Evolutionary conservation across 2,329 filamentous ascomycete species (phyloP), one percentile per base, ranked within the genome.

Genomic region (Gnomoniopsis smithogilvyi): DNA sequence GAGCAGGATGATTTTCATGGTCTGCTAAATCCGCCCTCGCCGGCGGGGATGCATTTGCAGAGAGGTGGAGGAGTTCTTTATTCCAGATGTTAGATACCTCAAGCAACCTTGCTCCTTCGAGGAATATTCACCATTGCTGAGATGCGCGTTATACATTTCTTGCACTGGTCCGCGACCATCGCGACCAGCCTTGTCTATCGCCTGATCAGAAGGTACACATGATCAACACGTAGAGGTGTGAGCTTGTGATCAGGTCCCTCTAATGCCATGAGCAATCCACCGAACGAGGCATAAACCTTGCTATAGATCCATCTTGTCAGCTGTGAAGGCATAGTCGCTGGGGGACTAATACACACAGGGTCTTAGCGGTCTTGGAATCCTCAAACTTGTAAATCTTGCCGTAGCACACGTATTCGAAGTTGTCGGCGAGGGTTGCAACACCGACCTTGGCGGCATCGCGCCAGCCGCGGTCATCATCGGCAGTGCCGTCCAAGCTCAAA

Each of bases 191-290:
- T 57, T 69, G 76, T 94, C 86, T 96, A 56, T 6, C 46, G 96
- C 86, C 97, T 99, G 67, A 96, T 80, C 62, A 98, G 82, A 62
- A 99, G 83, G 73, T 99, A 99, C 64, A 96, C 87, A 71, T 96
- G 89, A 73, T 99, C 95, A 69, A 97, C 94, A 68, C 92, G 86
- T 70, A 99, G 77, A 30, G 92, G 90, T 36, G 90, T 96, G 63
- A 99, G 85, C 80, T 96, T 97, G 81, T 95, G 96, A 75, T 96
- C 95, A 2, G 95, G 95, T 6, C 96, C 95, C 69, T 96, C 90
- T 58, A 99, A 82, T 68, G 89, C 92, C 77, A 98, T 88, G 68
- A 99, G 77, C 64, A 99, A 79, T 8, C 95, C 95, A 51, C 95
- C 95, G 69, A 97, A 99, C 1, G 92, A 96, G 67, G 96, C 83